These are phyloP conservation scores for Emydomyces testavorans DNA, from an alignment of 2,329 filamentous ascomycete genomes.

Conservation along the genomic window DNA sequence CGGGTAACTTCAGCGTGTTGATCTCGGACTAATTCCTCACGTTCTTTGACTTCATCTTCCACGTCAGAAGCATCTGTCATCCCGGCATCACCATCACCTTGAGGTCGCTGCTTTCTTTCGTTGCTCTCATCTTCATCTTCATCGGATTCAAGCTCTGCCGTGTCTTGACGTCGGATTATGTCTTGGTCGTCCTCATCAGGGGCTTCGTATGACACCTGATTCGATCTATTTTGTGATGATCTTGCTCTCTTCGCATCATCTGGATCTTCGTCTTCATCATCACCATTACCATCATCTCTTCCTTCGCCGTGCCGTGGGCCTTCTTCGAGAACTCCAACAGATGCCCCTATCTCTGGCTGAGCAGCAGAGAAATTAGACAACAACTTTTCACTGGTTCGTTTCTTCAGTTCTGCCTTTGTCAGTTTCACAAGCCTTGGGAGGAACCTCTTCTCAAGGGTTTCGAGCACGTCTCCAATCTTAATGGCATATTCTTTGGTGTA, in stretches of 20 bases:
- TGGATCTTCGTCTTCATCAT: constrained; percentile 64
- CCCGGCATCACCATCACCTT: constrained; percentile 28
- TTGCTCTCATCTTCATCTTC: constrained; percentile 38
- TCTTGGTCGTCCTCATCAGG: constrained; percentile 89
- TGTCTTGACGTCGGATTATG: constrained; percentile 54
- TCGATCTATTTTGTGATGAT: constrained; percentile 55
- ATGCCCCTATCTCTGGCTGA: constrained; percentile 62
- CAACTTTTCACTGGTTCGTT: constrained; percentile 53
- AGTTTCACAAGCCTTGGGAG: constrained; percentile 59
- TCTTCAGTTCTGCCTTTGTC: constrained; percentile 65
- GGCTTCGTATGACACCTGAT: constrained; percentile 78
- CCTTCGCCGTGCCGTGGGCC: constrained; percentile 39
- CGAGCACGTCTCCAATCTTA: constrained; percentile 60
- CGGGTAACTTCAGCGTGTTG: constrained; percentile 55
- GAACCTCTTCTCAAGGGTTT: constrained; percentile 69
- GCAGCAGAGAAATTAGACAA: constrained; percentile 51
- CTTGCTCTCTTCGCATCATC: constrained; percentile 57
- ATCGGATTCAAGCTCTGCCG: constrained; percentile 44
- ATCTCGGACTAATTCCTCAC: constrained; percentile 54
- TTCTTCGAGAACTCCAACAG: constrained; percentile 46
- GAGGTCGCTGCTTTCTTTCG: not conserved
- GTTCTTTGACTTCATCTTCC: constrained; percentile 35
- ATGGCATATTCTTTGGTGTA: constrained; percentile 83
- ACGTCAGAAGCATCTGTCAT: constrained; percentile 24
- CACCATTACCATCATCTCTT: constrained; percentile 46